Base-by-base conservation (phyloP, 129 eudicot genomes). In the Tagetes erecta region DNA sequence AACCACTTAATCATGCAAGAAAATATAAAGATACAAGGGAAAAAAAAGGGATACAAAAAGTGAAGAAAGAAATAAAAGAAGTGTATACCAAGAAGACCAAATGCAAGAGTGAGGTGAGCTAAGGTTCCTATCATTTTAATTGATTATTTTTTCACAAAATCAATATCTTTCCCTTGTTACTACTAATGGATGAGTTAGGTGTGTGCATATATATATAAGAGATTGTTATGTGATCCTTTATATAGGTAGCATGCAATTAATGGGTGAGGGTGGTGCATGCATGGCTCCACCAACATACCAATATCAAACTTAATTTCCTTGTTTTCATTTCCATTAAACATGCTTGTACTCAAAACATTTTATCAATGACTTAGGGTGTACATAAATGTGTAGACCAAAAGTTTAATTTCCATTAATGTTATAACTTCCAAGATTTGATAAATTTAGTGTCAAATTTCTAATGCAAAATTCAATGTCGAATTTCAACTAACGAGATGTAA, bases 41-140 rank as follows among this genome's bases (percentile, higher is more conserved):
- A 39, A 10, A 44, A 8, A 44, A 44, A 39, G 11, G 49, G 49
- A 4, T 44, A 10, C 47, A 44, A 7, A 47, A 47, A n/a, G 12
- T 47, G 13, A 46, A 47, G 52, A 47, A 4, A 8, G 14, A 8
- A 47, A 9, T 11, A 10, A 47, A 56, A 2, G 13, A 30, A 30
- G 13, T 60, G 5, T 62, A 53, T 79, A 79, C 82, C 82, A 72
- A 79, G 82, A 79, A 79, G 73, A 50, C 82, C 82, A 44, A 79
- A 72, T 64, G 82, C 78, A 20, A 79, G 78, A 79, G 78, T 79
- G 44, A 79, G 78, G 30, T 79, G 78, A 71, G 74, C 73, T 73
- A 79, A 8, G 49, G 14, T 63, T 58, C 39, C 78, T 13, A 6
- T 34, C 75, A 65, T 80, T 40, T 73, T 80, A 13, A 33, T 68